phyloP scores from a whole-genome alignment of 2,329 filamentous ascomycete species.

The Penicillium capsulatum region DNA sequence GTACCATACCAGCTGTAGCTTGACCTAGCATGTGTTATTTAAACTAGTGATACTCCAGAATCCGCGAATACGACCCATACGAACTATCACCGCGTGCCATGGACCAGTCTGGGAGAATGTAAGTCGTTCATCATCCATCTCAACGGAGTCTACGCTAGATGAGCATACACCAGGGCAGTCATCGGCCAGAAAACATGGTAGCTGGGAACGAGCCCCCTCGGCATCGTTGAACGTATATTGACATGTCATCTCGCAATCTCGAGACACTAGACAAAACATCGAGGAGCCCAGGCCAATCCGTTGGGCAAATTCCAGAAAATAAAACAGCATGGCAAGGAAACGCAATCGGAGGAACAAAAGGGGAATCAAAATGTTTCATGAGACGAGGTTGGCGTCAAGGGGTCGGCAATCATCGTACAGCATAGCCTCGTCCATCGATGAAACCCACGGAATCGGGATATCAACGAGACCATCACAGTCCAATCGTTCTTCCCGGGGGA shows the following conservation, averaged over 20 bases:
- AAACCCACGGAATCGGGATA: background rate
- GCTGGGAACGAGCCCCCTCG: background rate
- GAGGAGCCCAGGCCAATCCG: slow-evolving; percentile 26
- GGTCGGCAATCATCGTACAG: slow-evolving; percentile 29
- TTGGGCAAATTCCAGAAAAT: slow-evolving; percentile 22
- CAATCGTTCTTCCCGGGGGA: slow-evolving; percentile 14
- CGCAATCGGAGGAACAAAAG: slow-evolving; percentile 33
- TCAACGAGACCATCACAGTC: slow-evolving; percentile 15
- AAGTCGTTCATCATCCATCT: too few species aligned
- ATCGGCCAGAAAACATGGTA: too few species aligned
- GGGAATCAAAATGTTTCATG: slow-evolving; percentile 41
- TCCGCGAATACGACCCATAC: background rate
- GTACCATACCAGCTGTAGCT: too few species aligned
- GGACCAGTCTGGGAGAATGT: too few species aligned
- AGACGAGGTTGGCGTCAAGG: slow-evolving; percentile 37
- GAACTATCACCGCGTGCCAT: slow-evolving; percentile 16
- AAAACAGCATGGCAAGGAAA: slow-evolving; percentile 11
- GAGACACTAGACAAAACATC: slow-evolving; percentile 21
- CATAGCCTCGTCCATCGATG: slow-evolving; percentile 19
- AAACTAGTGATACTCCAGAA: too few species aligned
- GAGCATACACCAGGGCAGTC: too few species aligned
- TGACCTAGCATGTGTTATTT: too few species aligned
- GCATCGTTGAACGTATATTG: slow-evolving; percentile 24
- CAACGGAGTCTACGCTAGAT: too few species aligned
- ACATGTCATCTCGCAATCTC: slow-evolving; percentile 27